These are phyloP conservation scores for Penicillium rolfsii DNA, from an alignment of 2,329 filamentous ascomycete species.

Conservation along the genomic window DNA sequence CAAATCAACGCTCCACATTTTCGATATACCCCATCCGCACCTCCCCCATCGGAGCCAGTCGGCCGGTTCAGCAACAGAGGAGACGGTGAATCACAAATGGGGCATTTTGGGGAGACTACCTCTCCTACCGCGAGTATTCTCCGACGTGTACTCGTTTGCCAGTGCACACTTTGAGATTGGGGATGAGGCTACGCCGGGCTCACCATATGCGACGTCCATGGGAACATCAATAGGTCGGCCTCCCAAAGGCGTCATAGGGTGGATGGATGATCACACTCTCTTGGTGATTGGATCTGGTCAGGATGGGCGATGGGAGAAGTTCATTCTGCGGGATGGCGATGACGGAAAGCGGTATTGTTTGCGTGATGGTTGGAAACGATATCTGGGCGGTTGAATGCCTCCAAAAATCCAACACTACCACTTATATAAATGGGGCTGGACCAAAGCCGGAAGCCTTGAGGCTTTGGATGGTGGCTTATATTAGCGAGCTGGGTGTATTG, in stretches of 20 bases:
- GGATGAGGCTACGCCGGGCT: constrained; percentile 62
- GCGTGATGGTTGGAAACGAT: constrained; percentile 81
- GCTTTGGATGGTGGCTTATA: neutral
- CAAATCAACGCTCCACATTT: constrained; percentile 93
- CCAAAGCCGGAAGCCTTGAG: neutral
- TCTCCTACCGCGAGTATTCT: constrained; percentile 82
- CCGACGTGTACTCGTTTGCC: constrained; percentile 84
- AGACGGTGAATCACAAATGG: constrained; percentile 73
- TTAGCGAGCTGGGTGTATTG: neutral
- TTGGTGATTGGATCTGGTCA: constrained; percentile 77
- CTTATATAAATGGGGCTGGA: neutral
- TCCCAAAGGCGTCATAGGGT: constrained; percentile 82
- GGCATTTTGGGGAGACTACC: constrained; percentile 82
- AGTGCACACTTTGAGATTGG: constrained; percentile 81
- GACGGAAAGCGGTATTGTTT: constrained; percentile 69
- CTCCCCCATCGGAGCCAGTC: constrained; percentile 41
- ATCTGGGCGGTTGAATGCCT: constrained; percentile 55
- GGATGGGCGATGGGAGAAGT: constrained; percentile 87
- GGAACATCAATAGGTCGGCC: constrained; percentile 61
- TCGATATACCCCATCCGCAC: constrained; percentile 69
- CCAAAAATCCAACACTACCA: neutral
- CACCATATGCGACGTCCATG: constrained; percentile 53
- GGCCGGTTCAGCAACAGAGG: constrained; percentile 40
- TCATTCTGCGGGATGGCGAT: constrained; percentile 69
- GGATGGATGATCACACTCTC: constrained; percentile 74